A percentile compares a stretch with the other conserved stretches of the same genome.
Evolutionary conservation across 2,329 filamentous ascomycete genomes (phyloP).

Genomic region (Byssoonygena ceratinophila): DNA sequence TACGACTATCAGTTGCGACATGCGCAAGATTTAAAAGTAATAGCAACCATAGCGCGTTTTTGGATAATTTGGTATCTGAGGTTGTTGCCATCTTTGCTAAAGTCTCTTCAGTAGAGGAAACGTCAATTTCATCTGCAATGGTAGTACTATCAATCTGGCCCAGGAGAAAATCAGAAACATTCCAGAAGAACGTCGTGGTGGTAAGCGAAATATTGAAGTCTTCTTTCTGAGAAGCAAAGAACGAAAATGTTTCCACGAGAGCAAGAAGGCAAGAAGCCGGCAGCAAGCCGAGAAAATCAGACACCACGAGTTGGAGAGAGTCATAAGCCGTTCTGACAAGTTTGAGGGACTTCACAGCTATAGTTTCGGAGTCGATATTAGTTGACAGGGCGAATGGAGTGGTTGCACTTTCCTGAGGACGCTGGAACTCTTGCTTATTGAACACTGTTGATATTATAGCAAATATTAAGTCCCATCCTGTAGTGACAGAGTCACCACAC

Average conservation of each 20-base stretch:
- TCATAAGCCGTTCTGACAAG: conserved; percentile 79
- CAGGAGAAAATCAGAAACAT: conserved; percentile 75
- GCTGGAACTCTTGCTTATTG: conserved; percentile 35
- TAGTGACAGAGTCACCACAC: conserved; percentile 70
- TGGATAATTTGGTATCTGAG: conserved; percentile 49
- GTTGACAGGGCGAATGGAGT: conserved; percentile 7
- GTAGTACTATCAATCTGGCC: conserved; percentile 37
- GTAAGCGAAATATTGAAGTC: conserved; percentile 94
- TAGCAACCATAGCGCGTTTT: conserved; percentile 27
- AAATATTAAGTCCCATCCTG: conserved; percentile 78
- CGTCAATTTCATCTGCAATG: conserved; percentile 30
- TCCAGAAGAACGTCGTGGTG: conserved; percentile 92
- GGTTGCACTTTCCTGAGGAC: conserved; percentile 26
- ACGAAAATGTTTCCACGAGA: conserved; percentile 76
- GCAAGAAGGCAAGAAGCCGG: conserved; percentile 62
- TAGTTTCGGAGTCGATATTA: conserved; percentile 16
- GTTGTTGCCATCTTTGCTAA: conserved; percentile 50
- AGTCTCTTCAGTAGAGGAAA: conserved; percentile 46
- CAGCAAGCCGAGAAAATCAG: conserved; percentile 73
- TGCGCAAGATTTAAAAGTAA: conserved; percentile 33
- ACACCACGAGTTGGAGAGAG: conserved; percentile 84
- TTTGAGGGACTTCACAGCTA: conserved; percentile 47
- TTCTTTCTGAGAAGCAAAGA: conserved; percentile 79
- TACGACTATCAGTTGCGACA: conserved; percentile 32
- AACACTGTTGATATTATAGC: conserved; percentile 78